Conservation (phyloP, 1,284 basidiomycete genomes). For the Melampsora medusae region DNA sequence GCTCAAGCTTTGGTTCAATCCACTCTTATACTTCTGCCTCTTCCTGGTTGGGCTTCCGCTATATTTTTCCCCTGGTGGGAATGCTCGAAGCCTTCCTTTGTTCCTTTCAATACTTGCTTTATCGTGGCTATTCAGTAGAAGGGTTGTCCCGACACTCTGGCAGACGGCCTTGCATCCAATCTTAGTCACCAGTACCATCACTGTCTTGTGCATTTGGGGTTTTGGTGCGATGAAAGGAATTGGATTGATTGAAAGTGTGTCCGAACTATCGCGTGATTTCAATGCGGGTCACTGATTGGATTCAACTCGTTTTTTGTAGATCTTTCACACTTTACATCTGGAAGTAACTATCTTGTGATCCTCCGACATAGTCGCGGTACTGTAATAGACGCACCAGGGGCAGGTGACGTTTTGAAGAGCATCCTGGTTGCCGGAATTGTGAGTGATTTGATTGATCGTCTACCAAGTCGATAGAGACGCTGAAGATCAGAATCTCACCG, state of each 20-base stretch:
- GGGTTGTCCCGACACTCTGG: background rate
- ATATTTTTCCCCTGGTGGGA: constrained; percentile 31
- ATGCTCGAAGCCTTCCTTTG: constrained; percentile 7
- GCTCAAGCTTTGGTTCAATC: constrained; percentile 28
- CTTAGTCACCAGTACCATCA: constrained; percentile 43
- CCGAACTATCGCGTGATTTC: background rate
- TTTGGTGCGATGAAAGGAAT: constrained; percentile 26
- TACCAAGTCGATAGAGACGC: too few species aligned
- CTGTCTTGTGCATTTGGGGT: constrained; percentile 36
- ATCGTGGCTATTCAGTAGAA: constrained; percentile 27
- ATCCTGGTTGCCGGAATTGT: constrained; percentile 30
- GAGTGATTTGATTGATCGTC: background rate
- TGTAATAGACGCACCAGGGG: background rate
- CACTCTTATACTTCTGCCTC: constrained; percentile 14
- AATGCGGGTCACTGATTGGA: background rate
- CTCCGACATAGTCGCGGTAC: too few species aligned
- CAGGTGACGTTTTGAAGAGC: constrained; percentile 26
- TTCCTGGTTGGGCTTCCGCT: constrained; percentile 32
- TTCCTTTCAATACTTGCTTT: constrained; percentile 25
- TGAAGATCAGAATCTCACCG: too few species aligned
- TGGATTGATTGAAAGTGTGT: constrained; percentile 14
- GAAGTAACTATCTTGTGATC: too few species aligned
- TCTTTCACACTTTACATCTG: too few species aligned
- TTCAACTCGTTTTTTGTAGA: too few species aligned
- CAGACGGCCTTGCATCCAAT: constrained; percentile 37